Conservation (phyloP, 2,329 filamentous ascomycete genomes). For the Xylaria sp. region DNA sequence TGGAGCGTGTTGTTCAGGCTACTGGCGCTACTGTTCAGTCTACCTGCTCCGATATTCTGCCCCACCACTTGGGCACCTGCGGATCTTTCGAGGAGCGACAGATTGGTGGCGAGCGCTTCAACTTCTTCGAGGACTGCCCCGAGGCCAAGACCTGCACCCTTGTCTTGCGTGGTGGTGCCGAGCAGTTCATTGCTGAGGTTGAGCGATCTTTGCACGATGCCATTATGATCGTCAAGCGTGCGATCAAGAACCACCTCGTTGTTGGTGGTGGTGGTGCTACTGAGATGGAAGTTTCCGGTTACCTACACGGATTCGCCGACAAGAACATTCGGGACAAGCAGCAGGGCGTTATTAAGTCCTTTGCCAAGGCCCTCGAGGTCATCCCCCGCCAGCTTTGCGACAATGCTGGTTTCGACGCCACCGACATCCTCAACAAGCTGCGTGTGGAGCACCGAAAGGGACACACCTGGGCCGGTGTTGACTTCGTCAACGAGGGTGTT, state of each 20-base stretch:
- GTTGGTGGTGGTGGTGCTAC: conserved; percentile 90
- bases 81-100: conserved; percentile 90
- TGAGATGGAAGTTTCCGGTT: conserved; percentile 95
- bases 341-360: conserved; percentile 94
- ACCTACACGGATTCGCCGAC: conserved; percentile 89
- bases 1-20: conserved; percentile 93
- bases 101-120: conserved; percentile 95
- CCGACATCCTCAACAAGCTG: conserved; percentile 93
- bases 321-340: conserved; percentile 91
- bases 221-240: conserved; percentile 99
- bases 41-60: conserved; percentile 90
- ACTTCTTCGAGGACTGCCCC: conserved; percentile 96
- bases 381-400: conserved; percentile 96
- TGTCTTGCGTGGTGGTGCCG: conserved; percentile 88
- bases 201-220: conserved; percentile 97
- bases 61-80: conserved; percentile 85
- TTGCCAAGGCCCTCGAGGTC: conserved; percentile 93
- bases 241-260: conserved; percentile 89
- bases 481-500: conserved; percentile 88
- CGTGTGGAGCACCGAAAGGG: conserved; percentile 95
- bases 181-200: conserved; percentile 98
- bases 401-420: conserved; percentile 97
- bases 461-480: conserved; percentile 89
- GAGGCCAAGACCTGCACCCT: conserved; percentile 95
- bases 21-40: conserved; percentile 90